Evolutionary conservation across 2,329 filamentous ascomycete species (phyloP), one percentile per base, ranked within the genome.

Genomic region (Ascochyta koolunga): DNA sequence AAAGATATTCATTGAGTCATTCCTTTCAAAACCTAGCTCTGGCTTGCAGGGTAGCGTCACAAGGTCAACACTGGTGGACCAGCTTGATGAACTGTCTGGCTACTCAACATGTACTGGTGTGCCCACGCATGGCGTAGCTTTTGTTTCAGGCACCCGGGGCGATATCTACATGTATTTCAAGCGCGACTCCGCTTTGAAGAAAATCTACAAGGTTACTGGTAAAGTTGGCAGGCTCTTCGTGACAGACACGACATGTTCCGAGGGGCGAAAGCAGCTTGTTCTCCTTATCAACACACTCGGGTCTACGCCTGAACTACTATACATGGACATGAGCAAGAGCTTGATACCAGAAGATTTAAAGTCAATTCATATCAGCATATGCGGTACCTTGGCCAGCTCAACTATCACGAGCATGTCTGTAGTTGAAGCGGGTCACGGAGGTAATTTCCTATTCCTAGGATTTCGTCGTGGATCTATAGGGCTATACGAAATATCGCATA

Each of bases 391-490:
- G 5, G 61, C 76, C 2, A 76, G 74, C 4, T 84, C 85, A 47
- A 67, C 78, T 2, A 77, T 86, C 13, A 83, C 83, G 16, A 82
- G 80, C 58, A 81, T 81, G 49, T 69, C 69, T 16, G 65, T 77
- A 32, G 55, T 78, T 1, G 36, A 32, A 4, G 11, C 44, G 10
- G 40, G 39, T 5, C 16, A 39, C 2, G 36, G 43, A 1, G 54
- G 52, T 3, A 47, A 72, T 9, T 73, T 72, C 49, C 63, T 83
- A n/a, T 59, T 82, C 1, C 54, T 88, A 8, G 86, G 86, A 1
- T 85, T 83, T 32, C 79, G 84, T 56, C 76, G 74, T 45, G 86
- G 86, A 3, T 76, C 77, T 1, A 66, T 88, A 43, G 80, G 79
- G 4, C 45, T 83, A 1, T 85, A 83, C 58, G 37, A 65, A 50